A percentile compares a stretch with the other conserved stretches of the same genome.
Conservation (phyloP, 345 rosid species). For the Jatropha curcas region DNA sequence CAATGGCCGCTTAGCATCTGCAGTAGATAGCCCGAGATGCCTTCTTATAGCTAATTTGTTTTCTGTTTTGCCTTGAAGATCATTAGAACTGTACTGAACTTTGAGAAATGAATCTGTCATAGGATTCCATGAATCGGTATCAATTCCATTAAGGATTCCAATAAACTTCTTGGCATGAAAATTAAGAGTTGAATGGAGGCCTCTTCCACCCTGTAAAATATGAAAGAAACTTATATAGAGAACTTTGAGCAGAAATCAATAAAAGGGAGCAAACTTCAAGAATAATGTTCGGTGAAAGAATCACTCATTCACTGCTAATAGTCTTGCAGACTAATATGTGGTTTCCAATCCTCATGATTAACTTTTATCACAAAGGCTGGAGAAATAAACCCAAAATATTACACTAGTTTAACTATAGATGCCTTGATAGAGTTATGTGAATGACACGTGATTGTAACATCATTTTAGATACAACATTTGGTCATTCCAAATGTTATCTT, state of each 20-base stretch:
- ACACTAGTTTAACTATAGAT: not conserved
- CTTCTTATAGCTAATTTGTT: constrained; percentile 66
- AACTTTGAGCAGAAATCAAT: constrained; percentile 4
- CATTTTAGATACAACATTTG: not conserved
- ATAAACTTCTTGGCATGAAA: constrained; percentile 79
- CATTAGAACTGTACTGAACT: constrained; percentile 75
- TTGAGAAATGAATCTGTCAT: constrained; percentile 72
- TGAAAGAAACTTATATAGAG: constrained; percentile 1
- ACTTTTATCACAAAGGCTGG: not conserved
- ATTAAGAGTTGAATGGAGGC: constrained; percentile 85
- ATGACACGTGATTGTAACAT: not conserved
- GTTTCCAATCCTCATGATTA: not conserved
- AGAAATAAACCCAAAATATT: not conserved
- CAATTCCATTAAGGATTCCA: constrained; percentile 93
- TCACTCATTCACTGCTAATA: not conserved
- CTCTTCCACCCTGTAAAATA: constrained; percentile 74
- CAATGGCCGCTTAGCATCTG: constrained; percentile 67
- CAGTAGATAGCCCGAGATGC: constrained; percentile 76
- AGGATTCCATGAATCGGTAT: constrained; percentile 94
- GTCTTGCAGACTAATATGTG: not conserved
- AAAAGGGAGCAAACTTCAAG: not conserved
- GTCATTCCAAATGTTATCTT: not conserved
- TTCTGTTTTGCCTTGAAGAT: constrained; percentile 87
- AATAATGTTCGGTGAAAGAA: not conserved
- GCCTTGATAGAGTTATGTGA: not conserved